Evolutionary conservation across 2,329 filamentous ascomycete species (phyloP).

Genomic region (Thelonectria discophora): DNA sequence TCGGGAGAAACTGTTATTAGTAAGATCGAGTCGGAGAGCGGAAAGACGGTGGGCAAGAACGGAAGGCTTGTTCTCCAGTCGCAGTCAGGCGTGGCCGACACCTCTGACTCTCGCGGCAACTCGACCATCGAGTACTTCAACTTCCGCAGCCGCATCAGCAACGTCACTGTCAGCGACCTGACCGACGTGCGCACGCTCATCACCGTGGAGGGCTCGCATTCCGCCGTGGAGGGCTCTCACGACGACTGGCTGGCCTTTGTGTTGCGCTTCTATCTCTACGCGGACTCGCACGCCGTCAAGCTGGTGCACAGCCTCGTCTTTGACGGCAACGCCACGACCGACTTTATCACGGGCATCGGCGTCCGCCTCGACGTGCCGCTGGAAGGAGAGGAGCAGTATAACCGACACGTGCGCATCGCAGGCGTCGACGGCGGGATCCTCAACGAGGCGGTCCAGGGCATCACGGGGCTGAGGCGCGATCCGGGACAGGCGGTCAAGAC

Average conservation of each 20-base stretch:
- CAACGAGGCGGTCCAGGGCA: constrained; percentile 65
- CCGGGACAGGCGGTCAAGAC: constrained; percentile 58
- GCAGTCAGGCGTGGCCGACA: constrained; percentile 57
- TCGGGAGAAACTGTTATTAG: constrained; percentile 52
- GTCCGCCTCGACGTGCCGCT: constrained; percentile 65
- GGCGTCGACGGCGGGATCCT: constrained; percentile 65
- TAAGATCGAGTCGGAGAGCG: constrained; percentile 50
- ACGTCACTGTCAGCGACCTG: constrained; percentile 58
- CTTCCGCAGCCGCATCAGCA: constrained; percentile 61
- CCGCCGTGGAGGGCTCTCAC: constrained; percentile 42
- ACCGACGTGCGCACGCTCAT: constrained; percentile 52
- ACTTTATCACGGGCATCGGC: constrained; percentile 64
- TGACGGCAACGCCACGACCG: constrained; percentile 57
- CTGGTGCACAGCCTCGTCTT: constrained; percentile 66
- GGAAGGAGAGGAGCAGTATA: constrained; percentile 60
- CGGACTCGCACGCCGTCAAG: constrained; percentile 63
- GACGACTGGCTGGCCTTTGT: constrained; percentile 62
- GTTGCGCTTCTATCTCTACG: constrained; percentile 66
- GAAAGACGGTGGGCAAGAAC: constrained; percentile 54
- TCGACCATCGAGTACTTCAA: constrained; percentile 52
- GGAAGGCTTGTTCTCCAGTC: constrained; percentile 63
- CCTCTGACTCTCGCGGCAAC: constrained; percentile 26
- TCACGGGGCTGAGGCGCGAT: constrained; percentile 66
- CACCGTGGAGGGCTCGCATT: constrained; percentile 53
- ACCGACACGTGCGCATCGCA: constrained; percentile 66